phyloP scores from a whole-genome alignment of 1,284 basidiomycete genomes.

The Pseudozyma tsukubaensis region DNA sequence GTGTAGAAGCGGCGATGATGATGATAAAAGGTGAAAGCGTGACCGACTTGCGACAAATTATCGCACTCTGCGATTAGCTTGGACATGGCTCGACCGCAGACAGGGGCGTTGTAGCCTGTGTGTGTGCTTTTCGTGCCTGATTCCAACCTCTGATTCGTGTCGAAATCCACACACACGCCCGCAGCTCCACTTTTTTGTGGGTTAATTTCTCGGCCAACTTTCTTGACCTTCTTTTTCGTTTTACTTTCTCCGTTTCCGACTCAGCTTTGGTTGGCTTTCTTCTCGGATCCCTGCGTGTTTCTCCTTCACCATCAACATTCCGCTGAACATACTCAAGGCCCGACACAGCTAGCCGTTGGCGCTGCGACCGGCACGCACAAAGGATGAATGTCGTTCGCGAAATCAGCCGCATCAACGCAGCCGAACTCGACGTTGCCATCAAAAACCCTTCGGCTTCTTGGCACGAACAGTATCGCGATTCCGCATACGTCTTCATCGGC shows the following conservation, averaged over 20 bases:
- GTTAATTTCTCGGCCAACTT: not conserved
- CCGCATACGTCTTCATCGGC: conserved; percentile 92
- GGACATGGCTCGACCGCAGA: conserved; percentile 17
- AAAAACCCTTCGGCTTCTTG: conserved; percentile 80
- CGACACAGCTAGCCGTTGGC: too few relatives aligned
- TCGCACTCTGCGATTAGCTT: not conserved
- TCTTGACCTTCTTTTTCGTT: not conserved
- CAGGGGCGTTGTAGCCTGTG: conserved; percentile 10
- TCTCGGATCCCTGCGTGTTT: conserved; percentile 2
- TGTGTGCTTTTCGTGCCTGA: not conserved
- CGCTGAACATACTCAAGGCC: too few relatives aligned
- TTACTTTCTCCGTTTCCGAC: conserved; percentile 5
- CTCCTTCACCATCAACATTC: conserved; percentile 3
- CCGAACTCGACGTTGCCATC: conserved; percentile 84
- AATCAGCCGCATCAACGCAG: conserved; percentile 91
- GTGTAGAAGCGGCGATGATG: conserved; percentile 3
- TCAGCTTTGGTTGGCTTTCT: not conserved
- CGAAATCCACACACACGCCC: not conserved
- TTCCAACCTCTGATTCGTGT: not conserved
- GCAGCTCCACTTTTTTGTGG: not conserved
- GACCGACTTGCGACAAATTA: not conserved
- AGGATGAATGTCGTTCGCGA: conserved; percentile 76
- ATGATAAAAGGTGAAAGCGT: conserved; percentile 1
- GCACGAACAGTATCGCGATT: conserved; percentile 98
- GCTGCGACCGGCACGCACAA: not conserved